Evolutionary conservation across 495 filamentous ascomycete genomes (phyloP), one percentile per base, ranked within the genome.

Genomic region (Cenococcum geophilum): DNA sequence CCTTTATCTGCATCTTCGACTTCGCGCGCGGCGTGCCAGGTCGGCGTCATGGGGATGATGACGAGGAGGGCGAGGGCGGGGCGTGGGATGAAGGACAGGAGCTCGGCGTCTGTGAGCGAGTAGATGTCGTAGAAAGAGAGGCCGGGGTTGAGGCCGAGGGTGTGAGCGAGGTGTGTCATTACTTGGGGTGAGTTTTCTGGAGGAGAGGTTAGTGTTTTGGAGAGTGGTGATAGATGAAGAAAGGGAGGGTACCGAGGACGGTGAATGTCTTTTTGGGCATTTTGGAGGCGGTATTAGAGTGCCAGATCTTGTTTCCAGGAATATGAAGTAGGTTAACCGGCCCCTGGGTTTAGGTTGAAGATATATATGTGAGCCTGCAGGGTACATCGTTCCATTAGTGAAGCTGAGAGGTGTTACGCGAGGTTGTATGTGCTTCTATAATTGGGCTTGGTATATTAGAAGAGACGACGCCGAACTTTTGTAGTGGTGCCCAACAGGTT

Each of bases 161-260:
- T 35, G 25, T 53, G 40, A 1, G 60, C 57, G 21, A 69, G 67
- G 16, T 61, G 43, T 25, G 55, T 67, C 36, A 69, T 58, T 0
- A 69, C 67, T 16, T 48, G 9, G 1, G 67, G 67, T 57, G 66
- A 67, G 67, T 66, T 66, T 48, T 69, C 64, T 12, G 60, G 57
- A n/a, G n/a, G n/a, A n/a, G 9, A 61, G 45, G 5, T 49, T 40
- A 14, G n/a, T n/a, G n/a, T n/a, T 40, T 40, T 8, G 36, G 14
- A 40, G 6, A 14, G 36, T 14, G 36, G 14, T 8, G 36, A 14
- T 14, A 14, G 36, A 14, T 8, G 36, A 14, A 14, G 36, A 40
- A 14, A 40, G 14, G 14, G 36, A 40, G 14, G 36, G 36, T 40
- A 40, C 36, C 36, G 36, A 40, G 36, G 36, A 40, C 14, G 6